These are phyloP conservation scores for Knoxdaviesia proteae DNA, from an alignment of 2,329 filamentous ascomycete species.

Conservation along the genomic window DNA sequence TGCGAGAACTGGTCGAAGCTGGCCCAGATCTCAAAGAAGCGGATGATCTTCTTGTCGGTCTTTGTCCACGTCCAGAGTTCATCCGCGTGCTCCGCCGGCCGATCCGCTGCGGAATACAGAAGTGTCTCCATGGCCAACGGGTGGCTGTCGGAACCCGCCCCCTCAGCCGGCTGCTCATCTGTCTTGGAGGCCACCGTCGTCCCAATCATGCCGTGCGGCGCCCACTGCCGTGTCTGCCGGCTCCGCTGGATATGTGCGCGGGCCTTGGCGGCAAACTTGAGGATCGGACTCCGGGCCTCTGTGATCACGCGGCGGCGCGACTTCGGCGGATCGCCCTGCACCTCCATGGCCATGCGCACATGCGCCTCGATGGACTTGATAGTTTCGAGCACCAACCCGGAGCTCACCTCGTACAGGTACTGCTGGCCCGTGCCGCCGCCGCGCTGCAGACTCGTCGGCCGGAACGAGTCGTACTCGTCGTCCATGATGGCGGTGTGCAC, in stretches of 20 bases:
- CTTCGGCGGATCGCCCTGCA: not conserved
- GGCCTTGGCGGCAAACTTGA: constrained; percentile 27
- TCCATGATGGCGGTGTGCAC: constrained; percentile 43
- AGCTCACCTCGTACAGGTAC: constrained; percentile 35
- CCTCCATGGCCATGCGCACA: constrained; percentile 9
- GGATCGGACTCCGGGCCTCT: constrained; percentile 10
- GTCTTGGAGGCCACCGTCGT: not conserved
- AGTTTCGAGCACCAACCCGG: constrained; percentile 11
- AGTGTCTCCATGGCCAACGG: not conserved
- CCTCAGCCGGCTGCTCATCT: not conserved
- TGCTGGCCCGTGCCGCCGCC: constrained; percentile 17
- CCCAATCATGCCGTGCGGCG: constrained; percentile 26
- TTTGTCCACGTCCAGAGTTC: constrained; percentile 18
- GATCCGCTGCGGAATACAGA: constrained; percentile 9
- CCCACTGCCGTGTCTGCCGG: constrained; percentile 26
- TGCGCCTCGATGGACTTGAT: constrained; percentile 11
- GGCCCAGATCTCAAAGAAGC: constrained; percentile 51
- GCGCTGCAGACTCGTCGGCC: constrained; percentile 17
- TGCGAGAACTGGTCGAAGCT: constrained; percentile 30
- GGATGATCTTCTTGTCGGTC: constrained; percentile 34
- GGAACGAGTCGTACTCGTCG: constrained; percentile 37
- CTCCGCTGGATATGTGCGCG: constrained; percentile 27
- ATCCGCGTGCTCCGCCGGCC: constrained; percentile 1
- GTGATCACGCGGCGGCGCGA: constrained; percentile 4
- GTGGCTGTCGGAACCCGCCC: too few relatives aligned